These are phyloP conservation scores for Ormosia semicastrata DNA, from an alignment of 306 rosid species.

Conservation along the genomic window DNA sequence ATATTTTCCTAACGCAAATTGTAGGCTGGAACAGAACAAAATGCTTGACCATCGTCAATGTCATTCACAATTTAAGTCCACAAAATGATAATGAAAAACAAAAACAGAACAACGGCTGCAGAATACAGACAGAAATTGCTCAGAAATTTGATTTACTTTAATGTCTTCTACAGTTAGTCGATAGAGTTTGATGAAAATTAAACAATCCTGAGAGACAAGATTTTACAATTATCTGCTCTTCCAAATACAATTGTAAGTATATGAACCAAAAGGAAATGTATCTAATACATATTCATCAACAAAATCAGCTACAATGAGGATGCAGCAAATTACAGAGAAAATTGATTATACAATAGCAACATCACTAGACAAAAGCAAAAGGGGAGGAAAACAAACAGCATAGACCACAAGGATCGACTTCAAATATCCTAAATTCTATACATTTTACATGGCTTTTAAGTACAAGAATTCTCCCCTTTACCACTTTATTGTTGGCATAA, in stretches of 20 bases:
- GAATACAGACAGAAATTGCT: background rate
- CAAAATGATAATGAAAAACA: background rate
- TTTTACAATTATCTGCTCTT: background rate
- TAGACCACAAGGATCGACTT: constrained; percentile 34
- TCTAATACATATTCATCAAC: constrained; percentile 17
- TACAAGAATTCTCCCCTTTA: constrained; percentile 42
- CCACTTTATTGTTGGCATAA: constrained; percentile 28
- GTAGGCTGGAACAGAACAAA: background rate
- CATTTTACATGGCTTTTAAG: constrained; percentile 38
- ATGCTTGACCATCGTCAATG: background rate
- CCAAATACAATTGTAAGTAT: constrained; percentile 19
- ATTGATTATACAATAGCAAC: constrained; percentile 51
- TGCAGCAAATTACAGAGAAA: constrained; percentile 35
- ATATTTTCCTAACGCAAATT: background rate
- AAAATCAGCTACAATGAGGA: constrained; percentile 45
- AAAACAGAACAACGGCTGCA: background rate
- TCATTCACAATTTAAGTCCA: background rate
- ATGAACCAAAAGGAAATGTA: constrained; percentile 22
- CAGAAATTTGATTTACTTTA: background rate
- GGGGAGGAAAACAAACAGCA: constrained; percentile 22
- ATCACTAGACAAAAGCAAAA: constrained; percentile 17
- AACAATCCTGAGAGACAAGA: constrained; percentile 5
- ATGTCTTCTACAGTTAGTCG: background rate
- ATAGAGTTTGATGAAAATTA: background rate
- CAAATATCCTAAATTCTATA: constrained; percentile 47